Conservation (phyloP, 2,329 filamentous ascomycete genomes). For the Pseudophaeomoniella oleicola region DNA sequence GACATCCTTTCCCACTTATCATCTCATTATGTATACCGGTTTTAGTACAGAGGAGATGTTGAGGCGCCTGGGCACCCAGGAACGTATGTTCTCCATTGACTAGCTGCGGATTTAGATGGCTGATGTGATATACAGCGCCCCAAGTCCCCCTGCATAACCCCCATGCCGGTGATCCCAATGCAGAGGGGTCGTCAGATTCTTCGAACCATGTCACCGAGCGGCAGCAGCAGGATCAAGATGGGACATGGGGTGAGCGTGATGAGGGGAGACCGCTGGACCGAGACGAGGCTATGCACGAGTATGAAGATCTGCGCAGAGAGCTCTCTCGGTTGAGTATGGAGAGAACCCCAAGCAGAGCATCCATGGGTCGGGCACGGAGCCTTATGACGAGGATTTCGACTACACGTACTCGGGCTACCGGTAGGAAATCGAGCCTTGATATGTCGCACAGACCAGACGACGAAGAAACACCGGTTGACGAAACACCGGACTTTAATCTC, state of each 20-base stretch:
- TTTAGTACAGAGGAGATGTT: neutral
- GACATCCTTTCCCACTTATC: too few species aligned
- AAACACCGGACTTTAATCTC: constrained; percentile 50
- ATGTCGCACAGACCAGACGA: constrained; percentile 24
- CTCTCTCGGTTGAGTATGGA: constrained; percentile 37
- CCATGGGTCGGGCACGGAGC: constrained; percentile 1
- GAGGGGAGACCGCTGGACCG: constrained; percentile 39
- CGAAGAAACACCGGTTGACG: constrained; percentile 18
- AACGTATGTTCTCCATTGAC: neutral
- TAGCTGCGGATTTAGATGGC: too few species aligned
- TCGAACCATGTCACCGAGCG: neutral
- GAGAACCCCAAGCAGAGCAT: constrained; percentile 13
- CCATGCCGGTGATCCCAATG: constrained; percentile 7
- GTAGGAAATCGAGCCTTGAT: constrained; percentile 17
- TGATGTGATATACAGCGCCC: neutral
- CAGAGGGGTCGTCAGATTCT: constrained; percentile 10
- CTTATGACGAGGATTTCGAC: constrained; percentile 5
- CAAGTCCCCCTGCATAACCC: neutral
- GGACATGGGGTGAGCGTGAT: constrained; percentile 50
- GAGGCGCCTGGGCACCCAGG: neutral
- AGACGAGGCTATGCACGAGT: constrained; percentile 43
- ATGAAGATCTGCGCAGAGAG: constrained; percentile 40
- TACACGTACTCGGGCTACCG: constrained; percentile 2
- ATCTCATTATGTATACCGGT: neutral
- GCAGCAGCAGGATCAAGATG: constrained; percentile 17